Conservation (phyloP, 805 yeast genomes). For the Monosporozyma servazzii region DNA sequence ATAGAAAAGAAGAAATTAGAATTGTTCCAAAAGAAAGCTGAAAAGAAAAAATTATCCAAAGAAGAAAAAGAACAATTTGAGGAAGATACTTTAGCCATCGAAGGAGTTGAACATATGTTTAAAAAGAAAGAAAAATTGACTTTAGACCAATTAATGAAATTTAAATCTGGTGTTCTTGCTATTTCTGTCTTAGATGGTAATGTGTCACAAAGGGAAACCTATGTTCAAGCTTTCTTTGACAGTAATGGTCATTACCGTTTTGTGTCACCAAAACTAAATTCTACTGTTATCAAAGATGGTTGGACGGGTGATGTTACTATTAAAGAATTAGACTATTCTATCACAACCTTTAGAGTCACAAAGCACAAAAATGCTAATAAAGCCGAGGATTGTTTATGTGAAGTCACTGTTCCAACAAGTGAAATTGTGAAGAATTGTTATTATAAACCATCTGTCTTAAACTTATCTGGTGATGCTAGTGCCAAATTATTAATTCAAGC, state of each 20-base stretch:
- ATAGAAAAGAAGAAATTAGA: slow-evolving; percentile 32
- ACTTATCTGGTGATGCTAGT: slow-evolving; percentile 44
- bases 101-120: slow-evolving; percentile 33
- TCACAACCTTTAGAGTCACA: slow-evolving; percentile 50
- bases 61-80: slow-evolving; percentile 25
- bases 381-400: slow-evolving; percentile 50
- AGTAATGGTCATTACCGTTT: slow-evolving; percentile 58
- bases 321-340: slow-evolving; percentile 70
- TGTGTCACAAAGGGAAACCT: slow-evolving; percentile 46
- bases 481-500: slow-evolving; percentile 49
- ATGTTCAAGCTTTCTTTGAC: slow-evolving; percentile 71
- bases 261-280: slow-evolving; percentile 41
- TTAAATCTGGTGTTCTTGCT: slow-evolving; percentile 70
- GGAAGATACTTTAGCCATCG: slow-evolving; percentile 25
- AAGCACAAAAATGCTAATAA: slow-evolving; percentile 47
- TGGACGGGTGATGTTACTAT: slow-evolving; percentile 67
- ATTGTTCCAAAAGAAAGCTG: slow-evolving; percentile 28
- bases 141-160: slow-evolving; percentile 46
- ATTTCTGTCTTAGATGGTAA: slow-evolving; percentile 54
- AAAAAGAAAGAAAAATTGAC: slow-evolving; percentile 42
- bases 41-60: slow-evolving; percentile 26
- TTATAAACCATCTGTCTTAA: slow-evolving; percentile 47
- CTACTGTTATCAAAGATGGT: slow-evolving; percentile 30
- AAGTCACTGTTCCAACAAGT: slow-evolving; percentile 54
- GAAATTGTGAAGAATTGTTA: slow-evolving; percentile 60